Evolutionary conservation across 2,329 filamentous ascomycete species (phyloP).

Genomic region (Epichloe typhina): DNA sequence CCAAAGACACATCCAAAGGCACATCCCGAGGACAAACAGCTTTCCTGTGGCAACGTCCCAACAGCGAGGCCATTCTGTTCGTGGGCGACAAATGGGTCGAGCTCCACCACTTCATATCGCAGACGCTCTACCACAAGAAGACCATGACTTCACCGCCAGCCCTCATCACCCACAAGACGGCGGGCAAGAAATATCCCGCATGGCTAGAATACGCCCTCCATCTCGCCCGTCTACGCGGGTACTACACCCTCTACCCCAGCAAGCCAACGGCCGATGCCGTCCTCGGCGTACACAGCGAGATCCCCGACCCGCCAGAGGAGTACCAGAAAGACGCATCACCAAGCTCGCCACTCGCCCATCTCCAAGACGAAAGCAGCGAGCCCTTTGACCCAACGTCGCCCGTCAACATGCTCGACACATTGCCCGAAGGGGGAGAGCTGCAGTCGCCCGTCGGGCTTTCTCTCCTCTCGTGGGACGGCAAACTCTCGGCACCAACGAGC

Average conservation of each 20-base stretch:
- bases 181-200: slow-evolving; percentile 57
- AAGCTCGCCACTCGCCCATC: slow-evolving; percentile 10
- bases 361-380: slow-evolving; percentile 18
- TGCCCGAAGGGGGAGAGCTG: slow-evolving; percentile 30
- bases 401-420: slow-evolving; percentile 33
- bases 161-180: slow-evolving; percentile 37
- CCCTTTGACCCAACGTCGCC: slow-evolving; percentile 30
- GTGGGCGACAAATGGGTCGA: slow-evolving; percentile 80
- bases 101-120: slow-evolving; percentile 66
- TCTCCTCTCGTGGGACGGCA: slow-evolving; percentile 52
- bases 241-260: slow-evolving; percentile 68
- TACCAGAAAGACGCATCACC: slow-evolving; percentile 22
- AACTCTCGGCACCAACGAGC: slow-evolving; percentile 23
- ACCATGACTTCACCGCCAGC: slow-evolving; percentile 21
- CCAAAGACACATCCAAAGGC: not conserved
- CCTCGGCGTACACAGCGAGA: slow-evolving; percentile 64
- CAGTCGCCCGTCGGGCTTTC: slow-evolving; percentile 36
- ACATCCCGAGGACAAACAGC: slow-evolving; percentile 27
- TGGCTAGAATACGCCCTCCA: slow-evolving; percentile 71
- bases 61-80: slow-evolving; percentile 68
- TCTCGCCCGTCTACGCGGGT: slow-evolving; percentile 63
- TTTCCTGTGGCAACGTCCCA: slow-evolving; percentile 78
- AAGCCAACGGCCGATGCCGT: slow-evolving; percentile 39
- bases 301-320: slow-evolving; percentile 62
- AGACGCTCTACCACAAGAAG: slow-evolving; percentile 37